These are phyloP conservation scores for Aphanomyces euteiches DNA, from an alignment of 352 stramenopile genomes.

Conservation along the genomic window DNA sequence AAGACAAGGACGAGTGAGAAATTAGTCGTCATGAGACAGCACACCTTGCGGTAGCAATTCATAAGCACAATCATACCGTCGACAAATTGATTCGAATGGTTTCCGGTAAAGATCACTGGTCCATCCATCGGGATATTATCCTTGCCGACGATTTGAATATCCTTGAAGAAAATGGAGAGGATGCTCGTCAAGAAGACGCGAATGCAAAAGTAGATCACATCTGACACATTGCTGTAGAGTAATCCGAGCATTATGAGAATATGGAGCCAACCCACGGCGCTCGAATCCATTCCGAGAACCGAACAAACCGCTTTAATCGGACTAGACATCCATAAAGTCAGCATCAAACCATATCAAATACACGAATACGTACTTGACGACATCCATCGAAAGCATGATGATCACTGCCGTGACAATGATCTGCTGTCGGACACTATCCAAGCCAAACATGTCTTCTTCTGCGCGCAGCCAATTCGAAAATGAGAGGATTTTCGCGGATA, in stretches of 20 bases:
- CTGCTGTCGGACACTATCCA: conserved; percentile 80
- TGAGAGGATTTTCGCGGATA: too few relatives aligned
- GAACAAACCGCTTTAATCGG: conserved; percentile 80
- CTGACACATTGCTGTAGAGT: conserved; percentile 69
- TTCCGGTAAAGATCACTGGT: conserved; percentile 98
- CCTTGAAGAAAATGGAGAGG: conserved; percentile 97
- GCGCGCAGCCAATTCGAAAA: background rate
- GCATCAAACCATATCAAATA: background rate
- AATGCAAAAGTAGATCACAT: conserved; percentile 74
- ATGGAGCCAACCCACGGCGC: conserved; percentile 58
- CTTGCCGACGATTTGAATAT: conserved; percentile 93
- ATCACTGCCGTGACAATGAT: conserved; percentile 67
- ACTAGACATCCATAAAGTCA: conserved; percentile 32
- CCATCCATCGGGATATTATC: conserved; percentile 96
- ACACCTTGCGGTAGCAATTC: conserved; percentile 89
- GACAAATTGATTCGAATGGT: conserved; percentile 99
- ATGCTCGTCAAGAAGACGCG: conserved; percentile 97
- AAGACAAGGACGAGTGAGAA: background rate
- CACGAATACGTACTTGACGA: conserved; percentile 65
- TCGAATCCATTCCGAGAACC: conserved; percentile 66
- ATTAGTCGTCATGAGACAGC: background rate
- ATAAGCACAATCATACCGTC: conserved; percentile 95
- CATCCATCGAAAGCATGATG: conserved; percentile 78
- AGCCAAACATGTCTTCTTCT: conserved; percentile 5
- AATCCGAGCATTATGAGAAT: conserved; percentile 63